Evolutionary conservation across 2,329 filamentous ascomycete species (phyloP).

Genomic region (Grosmannia clavigera): DNA sequence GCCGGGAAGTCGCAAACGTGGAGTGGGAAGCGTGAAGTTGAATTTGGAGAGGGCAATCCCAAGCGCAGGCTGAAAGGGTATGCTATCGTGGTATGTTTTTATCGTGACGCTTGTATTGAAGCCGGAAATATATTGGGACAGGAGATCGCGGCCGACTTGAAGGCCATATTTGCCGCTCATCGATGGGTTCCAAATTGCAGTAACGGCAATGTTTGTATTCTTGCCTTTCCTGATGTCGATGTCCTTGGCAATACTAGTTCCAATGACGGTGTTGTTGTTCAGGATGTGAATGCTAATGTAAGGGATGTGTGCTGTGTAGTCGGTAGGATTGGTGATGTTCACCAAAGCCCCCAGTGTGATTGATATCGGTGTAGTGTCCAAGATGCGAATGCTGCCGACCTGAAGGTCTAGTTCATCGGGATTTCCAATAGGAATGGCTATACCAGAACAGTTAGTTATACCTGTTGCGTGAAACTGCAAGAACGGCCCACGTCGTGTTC

Average conservation of each 20-base stretch:
- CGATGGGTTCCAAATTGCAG: slow-evolving; percentile 62
- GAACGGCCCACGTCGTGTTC: not conserved
- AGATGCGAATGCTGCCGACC: slow-evolving; percentile 58
- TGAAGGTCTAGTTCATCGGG: slow-evolving; percentile 42
- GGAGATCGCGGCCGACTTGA: slow-evolving; percentile 53
- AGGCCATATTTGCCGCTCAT: slow-evolving; percentile 50
- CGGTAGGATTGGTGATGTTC: slow-evolving; percentile 83
- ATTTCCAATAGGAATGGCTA: slow-evolving; percentile 47
- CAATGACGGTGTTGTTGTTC: slow-evolving; percentile 61
- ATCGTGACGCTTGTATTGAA: slow-evolving; percentile 72
- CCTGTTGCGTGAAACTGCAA: not conserved
- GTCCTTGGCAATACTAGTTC: slow-evolving; percentile 57
- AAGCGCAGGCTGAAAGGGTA: slow-evolving; percentile 61
- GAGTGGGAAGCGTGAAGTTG: slow-evolving; percentile 58
- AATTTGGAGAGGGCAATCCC: slow-evolving; percentile 62
- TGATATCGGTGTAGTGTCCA: slow-evolving; percentile 59
- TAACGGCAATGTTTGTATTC: slow-evolving; percentile 58
- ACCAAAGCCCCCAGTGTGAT: slow-evolving; percentile 59
- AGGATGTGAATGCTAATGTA: slow-evolving; percentile 65
- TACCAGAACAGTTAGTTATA: slow-evolving; percentile 7
- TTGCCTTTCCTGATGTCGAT: slow-evolving; percentile 53
- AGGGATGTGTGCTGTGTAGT: slow-evolving; percentile 73
- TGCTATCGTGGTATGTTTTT: slow-evolving; percentile 55
- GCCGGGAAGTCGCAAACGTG: slow-evolving; percentile 34
- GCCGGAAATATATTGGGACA: slow-evolving; percentile 81